phyloP scores from a whole-genome alignment of 208 protist genomes.

The Sergeia podlipaevii region DNA sequence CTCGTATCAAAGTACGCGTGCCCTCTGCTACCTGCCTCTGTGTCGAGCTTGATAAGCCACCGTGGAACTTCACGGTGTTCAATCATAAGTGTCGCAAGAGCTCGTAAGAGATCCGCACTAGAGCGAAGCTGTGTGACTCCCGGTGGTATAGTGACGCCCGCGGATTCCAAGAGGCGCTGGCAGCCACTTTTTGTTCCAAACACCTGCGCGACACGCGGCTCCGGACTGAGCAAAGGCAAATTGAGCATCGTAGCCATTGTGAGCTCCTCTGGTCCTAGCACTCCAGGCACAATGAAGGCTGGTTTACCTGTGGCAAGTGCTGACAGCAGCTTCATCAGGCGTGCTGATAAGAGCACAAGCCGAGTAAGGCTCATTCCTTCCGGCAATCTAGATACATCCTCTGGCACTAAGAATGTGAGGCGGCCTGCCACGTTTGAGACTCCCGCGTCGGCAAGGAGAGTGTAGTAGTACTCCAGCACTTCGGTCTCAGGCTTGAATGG shows the following conservation, averaged over 20 bases:
- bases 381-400: conserved; percentile 66
- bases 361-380: conserved; percentile 73
- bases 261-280: conserved; percentile 87
- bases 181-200: conserved; percentile 86
- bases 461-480: conserved; percentile 76
- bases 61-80: conserved; percentile 62
- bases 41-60: conserved; percentile 91
- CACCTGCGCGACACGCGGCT: conserved; percentile 69
- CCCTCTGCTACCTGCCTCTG: conserved; percentile 80
- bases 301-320: conserved; percentile 53
- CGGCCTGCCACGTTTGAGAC: conserved; percentile 49
- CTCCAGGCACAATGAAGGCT: conserved; percentile 82
- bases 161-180: conserved; percentile 64
- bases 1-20: conserved; percentile 88
- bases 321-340: conserved; percentile 80
- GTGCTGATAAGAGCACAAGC: conserved; percentile 60
- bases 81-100: conserved; percentile 64
- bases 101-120: conserved; percentile 46
- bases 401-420: conserved; percentile 77
- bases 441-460: conserved; percentile 62
- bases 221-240: conserved; percentile 75
- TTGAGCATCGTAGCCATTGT: conserved; percentile 74
- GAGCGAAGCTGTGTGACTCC: conserved; percentile 57
- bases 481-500: conserved; percentile 76
- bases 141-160: conserved; percentile 68